Evolutionary conservation across 2,329 filamentous ascomycete species (phyloP), one percentile per base, ranked within the genome.

Genomic region (Lachnellula subtilissima): DNA sequence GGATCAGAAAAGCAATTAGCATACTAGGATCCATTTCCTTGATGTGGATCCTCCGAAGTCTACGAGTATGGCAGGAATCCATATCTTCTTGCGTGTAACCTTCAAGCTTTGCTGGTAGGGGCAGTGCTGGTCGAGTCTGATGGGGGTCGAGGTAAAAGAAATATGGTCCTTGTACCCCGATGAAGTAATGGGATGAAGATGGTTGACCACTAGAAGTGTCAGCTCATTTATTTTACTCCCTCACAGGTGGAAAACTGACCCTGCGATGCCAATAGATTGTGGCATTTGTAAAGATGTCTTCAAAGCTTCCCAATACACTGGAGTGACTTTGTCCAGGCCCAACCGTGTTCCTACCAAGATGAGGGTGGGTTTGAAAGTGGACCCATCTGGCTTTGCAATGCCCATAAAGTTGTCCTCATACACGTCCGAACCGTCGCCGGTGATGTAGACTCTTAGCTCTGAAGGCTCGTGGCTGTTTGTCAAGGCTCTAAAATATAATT

Each of bases 121-220:
- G 84, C 2, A 97, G 76, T 3, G 87, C 83, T 9, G 87, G 82
- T 48, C 92, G 85, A 1, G 93, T 96, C 64, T 86, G 85, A 69
- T 99, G 94, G 2, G 94, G 94, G 65, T 99, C 94, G 15, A 99
- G 84, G 71, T 97, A 99, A 74, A 97, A 97, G 65, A 97, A 85
- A 65, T 86, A 80, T 52, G 87, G 84, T 32, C 87, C 91, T 73
- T 89, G 87, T 23, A 82, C 80, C 19, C 84, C 87, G 60, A 89
- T 75, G 63, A 89, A 90, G 71, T 90, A 90, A 69, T 89, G 86
- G 28, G 70, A 71, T 9, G 91, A 93, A 2, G 92, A 93, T 14
- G 94, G 94, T 17, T 94, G 89, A 56, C 94, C 94, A 50, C 93
- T 95, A 59, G 17, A 53, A 50, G 48, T 45, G 48, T 60, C 50